Base-by-base conservation (phyloP, 495 filamentous ascomycete species). In the Daldinia bambusicola region DNA sequence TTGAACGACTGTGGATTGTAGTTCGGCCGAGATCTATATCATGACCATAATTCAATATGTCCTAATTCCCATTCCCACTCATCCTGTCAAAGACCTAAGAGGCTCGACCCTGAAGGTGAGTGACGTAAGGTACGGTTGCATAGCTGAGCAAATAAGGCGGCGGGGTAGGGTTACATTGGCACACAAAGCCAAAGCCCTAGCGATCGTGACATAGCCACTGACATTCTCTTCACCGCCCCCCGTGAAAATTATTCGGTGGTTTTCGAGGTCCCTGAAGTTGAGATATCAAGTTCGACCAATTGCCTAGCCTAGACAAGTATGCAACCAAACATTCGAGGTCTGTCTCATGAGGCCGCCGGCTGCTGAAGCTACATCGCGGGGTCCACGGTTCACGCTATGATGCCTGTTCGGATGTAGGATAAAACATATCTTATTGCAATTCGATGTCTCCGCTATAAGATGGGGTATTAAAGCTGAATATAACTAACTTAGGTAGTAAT, bases 141-240 rank as follows among this genome's bases (percentile, higher is more conserved):
- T 10, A 48, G 43, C 43, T 10, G 43, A 48, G 18, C 16, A 32
- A 30, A 61, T 67, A 55, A 55, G 10, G 31, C 31, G 14, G 50
- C 61, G 61, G 67, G 58, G 61, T 20, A 55, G 7, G 43, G 67
- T 70, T 55, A 18, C 55, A 65, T 38, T 43, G 10, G 48, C 36
- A 56, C 61, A 38, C 26, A 38, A 57, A 52, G 1, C 18, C 43
- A 26, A 58, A 52, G 37, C 53, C 55, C 52, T 52, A 61, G 61
- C 61, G 48, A 51, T 65, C 61, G 40, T 62, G 51, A 57, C 41
- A 13, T 66, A 34, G 45, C 55, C 50, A 65, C 16, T 61, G 12
- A 22, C 16, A 10, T 50, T 56, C 18, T 8, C 43, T 48, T 48
- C 43, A 48, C 43, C 43, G 43, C 43, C 7, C 43, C 20, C 16